Evolutionary conservation across 1,284 basidiomycete species (phyloP), one percentile per base, ranked within the genome.

Genomic region (Irpex sp.): DNA sequence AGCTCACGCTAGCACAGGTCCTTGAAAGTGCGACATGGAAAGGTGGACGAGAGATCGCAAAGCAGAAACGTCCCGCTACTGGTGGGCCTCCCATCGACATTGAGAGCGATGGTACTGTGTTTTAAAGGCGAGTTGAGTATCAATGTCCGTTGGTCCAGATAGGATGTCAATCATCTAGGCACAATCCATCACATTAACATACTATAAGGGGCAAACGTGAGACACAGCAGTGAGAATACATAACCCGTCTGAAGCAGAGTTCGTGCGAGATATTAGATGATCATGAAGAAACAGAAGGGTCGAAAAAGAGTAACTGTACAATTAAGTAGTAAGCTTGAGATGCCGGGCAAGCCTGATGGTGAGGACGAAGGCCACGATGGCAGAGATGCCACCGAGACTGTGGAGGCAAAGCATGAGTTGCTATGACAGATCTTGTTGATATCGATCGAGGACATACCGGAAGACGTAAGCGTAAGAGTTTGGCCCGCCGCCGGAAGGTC

Each of bases 11-110:
- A 9, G 89, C 93, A 0, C 97, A 98, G 75, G 89, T 98, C 0
- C 79, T 98, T 35, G 96, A 98, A 76, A 89, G 89, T 58, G 95
- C 94, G 1, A 98, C 95, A 0, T 98, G 96, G 97, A 97, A 96
- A 72, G 95, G 94, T 2, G 96, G 92, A 0, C 81, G 95, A 5
- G 93, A 97, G 76, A 93, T 98, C 55, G 96, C 96, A 0, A 91
- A 88, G 73, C 76, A 82, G 71, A 89, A 87, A 73, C 79, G 95
- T 15, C 89, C 89, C 0, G 77, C 81, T 54, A 89, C 86, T 0
- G 87, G 89, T 2, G 94, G 93, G 0, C 95, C 94, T 0, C 95
- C 95, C 0, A 93, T 97, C 70, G 90, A 93, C 64, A 92, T 94
- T 62, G 83, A 89, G 65, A 93, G 92, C 65, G 93, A 94, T 66